Percentiles rank a stretch among this genome's conserved stretches.
Evolutionary conservation across 495 filamentous ascomycete genomes (phyloP).

Genomic region (Neurospora sp.): DNA sequence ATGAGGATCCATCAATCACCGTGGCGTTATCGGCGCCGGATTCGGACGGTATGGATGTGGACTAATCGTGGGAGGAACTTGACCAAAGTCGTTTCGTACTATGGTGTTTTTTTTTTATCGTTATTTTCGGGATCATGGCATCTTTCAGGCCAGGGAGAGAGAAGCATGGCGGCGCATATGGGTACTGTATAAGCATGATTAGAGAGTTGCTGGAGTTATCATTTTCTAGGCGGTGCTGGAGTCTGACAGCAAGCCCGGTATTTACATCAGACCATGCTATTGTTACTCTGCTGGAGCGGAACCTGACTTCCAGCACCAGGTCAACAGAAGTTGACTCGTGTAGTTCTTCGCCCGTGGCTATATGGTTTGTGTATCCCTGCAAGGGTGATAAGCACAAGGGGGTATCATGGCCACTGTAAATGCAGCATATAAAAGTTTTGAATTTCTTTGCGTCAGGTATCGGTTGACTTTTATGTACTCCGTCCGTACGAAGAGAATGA

Average conservation of each 20-base stretch:
- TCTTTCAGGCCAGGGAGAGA: neutral
- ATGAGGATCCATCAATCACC: constrained; percentile 27
- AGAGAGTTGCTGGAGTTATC: neutral
- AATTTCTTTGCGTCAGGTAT: neutral
- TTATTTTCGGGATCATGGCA: neutral
- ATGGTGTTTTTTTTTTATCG: neutral
- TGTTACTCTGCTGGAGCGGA: neutral
- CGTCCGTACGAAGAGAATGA: neutral
- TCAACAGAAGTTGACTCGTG: neutral
- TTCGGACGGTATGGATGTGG: constrained; percentile 17
- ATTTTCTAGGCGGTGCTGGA: neutral
- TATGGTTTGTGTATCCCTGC: neutral
- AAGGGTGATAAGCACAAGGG: neutral
- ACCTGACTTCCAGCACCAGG: neutral
- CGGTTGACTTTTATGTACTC: neutral
- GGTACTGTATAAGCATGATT: neutral
- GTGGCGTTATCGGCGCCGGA: constrained; percentile 16
- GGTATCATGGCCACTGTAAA: neutral
- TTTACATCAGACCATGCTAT: neutral
- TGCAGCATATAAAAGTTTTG: neutral
- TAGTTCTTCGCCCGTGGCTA: neutral
- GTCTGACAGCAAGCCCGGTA: neutral
- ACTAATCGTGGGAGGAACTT: constrained; percentile 6
- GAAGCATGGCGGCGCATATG: neutral
- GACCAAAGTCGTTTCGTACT: neutral